These are phyloP conservation scores for Serendipita sp. DNA, from an alignment of 768 basidiomycete species.

Conservation along the genomic window DNA sequence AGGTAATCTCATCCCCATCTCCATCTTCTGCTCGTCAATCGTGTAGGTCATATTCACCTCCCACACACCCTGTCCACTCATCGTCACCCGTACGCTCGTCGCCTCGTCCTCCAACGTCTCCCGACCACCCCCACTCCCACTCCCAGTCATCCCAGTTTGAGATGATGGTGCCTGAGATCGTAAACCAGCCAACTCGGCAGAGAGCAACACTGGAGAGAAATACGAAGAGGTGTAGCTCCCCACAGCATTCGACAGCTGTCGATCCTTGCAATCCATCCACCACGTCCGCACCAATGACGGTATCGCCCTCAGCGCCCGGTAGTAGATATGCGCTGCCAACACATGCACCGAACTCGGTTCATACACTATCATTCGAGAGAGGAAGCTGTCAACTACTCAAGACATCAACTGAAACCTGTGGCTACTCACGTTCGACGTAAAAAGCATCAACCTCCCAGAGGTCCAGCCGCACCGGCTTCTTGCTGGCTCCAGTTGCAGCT, in stretches of 20 bases:
- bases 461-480: constrained; percentile 64
- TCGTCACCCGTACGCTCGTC: constrained; percentile 63
- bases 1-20: constrained; percentile 76
- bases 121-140: constrained; percentile 28
- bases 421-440: constrained; percentile 49
- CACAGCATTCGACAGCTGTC: constrained; percentile 64
- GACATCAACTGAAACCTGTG: background rate
- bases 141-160: background rate
- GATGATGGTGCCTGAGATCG: constrained; percentile 19
- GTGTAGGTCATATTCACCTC: constrained; percentile 76
- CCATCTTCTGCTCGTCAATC: constrained; percentile 88
- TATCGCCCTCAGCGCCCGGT: constrained; percentile 66
- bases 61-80: constrained; percentile 27
- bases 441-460: constrained; percentile 77
- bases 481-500: too few relatives aligned
- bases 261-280: constrained; percentile 79
- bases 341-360: constrained; percentile 42
- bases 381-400: background rate
- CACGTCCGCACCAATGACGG: constrained; percentile 77
- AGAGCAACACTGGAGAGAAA: constrained; percentile 83
- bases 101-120: constrained; percentile 60
- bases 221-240: constrained; percentile 63
- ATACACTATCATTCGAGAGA: constrained; percentile 37
- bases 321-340: constrained; percentile 76
- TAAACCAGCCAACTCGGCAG: constrained; percentile 63